Evolutionary conservation across 495 filamentous ascomycete genomes (phyloP), one percentile per base, ranked within the genome.

Genomic region (Penicillium taxi): DNA sequence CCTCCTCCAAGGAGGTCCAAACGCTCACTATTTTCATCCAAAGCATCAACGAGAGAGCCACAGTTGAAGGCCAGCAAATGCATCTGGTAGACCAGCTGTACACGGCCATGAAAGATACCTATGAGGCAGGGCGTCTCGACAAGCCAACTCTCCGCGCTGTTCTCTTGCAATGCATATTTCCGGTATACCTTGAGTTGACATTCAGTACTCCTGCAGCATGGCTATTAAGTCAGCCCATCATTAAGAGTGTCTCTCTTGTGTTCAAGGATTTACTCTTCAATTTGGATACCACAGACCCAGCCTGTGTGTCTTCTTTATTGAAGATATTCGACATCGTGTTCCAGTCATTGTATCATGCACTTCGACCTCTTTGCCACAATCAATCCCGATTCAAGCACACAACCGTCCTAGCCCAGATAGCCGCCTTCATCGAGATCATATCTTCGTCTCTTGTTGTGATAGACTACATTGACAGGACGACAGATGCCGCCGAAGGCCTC

Each of bases 1-100:
- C 58, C 6, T 61, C 73, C 14, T 41, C 59, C 13, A 68, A 71
- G 36, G 65, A 67, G 8, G 60, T 68, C 4, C 79, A 78, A 36
- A 64, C 78, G 26, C 60, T 86, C 15, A 72, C 67, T 13, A 59
- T 60, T 8, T 86, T 83, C 53, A 49, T 84, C 8, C 78, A 84
- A 44, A 71, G 73, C 9, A 66, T 83, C 8, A 75, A 68, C 6
- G 78, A 83, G 50, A 59, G 75, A 15, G 81, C 81, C 1, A 73
- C 73, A 2, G 42, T 76, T 7, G 77, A 82, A 34, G 61, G 64
- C n/a, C 69, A 81, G 36, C 79, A 82, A 33, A 41, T 41, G 5
- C 74, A 78, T 37, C 63, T 86, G 11, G 59, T 75, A 35, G 58
- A 64, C 13, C 80, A 84, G 50, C 56, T 86, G 5, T 46, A 59